Evolutionary conservation across 148 eudicot genomes (phyloP), one percentile per base, ranked within the genome.

Genomic region (Camellia japonica): DNA sequence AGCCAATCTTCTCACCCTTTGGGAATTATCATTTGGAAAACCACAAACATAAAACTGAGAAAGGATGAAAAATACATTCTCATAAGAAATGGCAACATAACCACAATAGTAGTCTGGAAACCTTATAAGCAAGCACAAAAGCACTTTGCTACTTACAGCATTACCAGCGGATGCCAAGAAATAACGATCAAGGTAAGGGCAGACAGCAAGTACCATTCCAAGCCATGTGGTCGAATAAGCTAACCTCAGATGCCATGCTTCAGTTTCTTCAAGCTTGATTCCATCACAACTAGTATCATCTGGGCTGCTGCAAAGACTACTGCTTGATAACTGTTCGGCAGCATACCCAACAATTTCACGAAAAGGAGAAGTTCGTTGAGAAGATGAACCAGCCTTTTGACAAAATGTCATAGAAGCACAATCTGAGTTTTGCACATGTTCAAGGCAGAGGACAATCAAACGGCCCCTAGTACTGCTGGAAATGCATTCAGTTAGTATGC

Each of bases 141-240:
- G 69, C 52, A 51, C 13, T 71, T 68, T 47, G 75, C 58, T 75
- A 87, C 97, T 88, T 87, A 95, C 99, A 84, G 93, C 87, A 84
- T 88, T 90, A 76, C 97, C 97, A 77, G 93, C 90, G 79, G 97
- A 90, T 58, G 93, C 99, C 89, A 95, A 78, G 89, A 95, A 93
- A 84, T 87, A 95, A 80, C 87, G 89, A 60, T 89, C 94, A 82
- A 95, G 97, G 84, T 93, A 95, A 78, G 94, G 89, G 81, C 92
- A 93, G 72, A 95, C 80, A 1, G 97, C 92, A 79, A 90, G 91
- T n/a, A 95, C 92, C 84, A 87, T 86, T 75, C 97, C 99, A 19
- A 88, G 89, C 92, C 88, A 89, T 67, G 68, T 80, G 56, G 84
- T 74, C 16, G 92, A 82, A 83, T 68, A 87, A 82, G 87, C 87